Base-by-base conservation (phyloP, 2,329 filamentous ascomycete genomes). In the Pseudocercospora pini-densiflorae region DNA sequence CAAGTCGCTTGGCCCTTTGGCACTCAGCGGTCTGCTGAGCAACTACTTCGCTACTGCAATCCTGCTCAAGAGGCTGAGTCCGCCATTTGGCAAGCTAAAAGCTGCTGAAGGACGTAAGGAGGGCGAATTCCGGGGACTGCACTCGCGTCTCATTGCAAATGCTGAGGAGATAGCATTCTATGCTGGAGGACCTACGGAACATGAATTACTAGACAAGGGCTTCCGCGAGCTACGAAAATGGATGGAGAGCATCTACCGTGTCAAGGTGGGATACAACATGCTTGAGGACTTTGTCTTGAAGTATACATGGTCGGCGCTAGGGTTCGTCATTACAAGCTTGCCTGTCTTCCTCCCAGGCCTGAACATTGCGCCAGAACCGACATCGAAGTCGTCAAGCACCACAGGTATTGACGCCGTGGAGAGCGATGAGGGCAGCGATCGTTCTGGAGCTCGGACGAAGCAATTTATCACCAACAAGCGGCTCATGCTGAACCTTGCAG, bases 381-480 rank as follows among this genome's bases (percentile, higher is more conserved):
- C 16, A 81, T 89, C 62, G 92, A 97, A 79, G 83, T 92, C 73
- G 14, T 45, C 45, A 7, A 43, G 29, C 21, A 24, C 21, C n/a
- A 4, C 55, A 24, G n/a, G 55, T 19, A 27, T 24, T 16, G 55
- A 58, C 7, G n/a, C 36, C 1, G 19, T 43, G 5, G 29, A 58
- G 55, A 36, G 31, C 31, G 53, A 23, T 14, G 64, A 60, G 21
- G 59, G 54, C 53, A 47, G 54, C 16, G 63, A 74, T 58, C 65
- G 64, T 51, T 73, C 71, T 43, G 76, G 92, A 55, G 89, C 90
- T 64, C 92, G 96, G 47, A 99, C 98, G 92, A 95, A 96, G 81
- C 93, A 97, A 36, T 99, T 99, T 80, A 97, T 99, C 80, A 99
- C 95, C 12, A 99, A 99, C 82, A 98, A 99, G 80, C 89, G 95